Percentiles rank a stretch among this genome's conserved stretches.
Evolutionary conservation across 768 basidiomycete genomes (phyloP).

Genomic region (Dentipellis sp.): DNA sequence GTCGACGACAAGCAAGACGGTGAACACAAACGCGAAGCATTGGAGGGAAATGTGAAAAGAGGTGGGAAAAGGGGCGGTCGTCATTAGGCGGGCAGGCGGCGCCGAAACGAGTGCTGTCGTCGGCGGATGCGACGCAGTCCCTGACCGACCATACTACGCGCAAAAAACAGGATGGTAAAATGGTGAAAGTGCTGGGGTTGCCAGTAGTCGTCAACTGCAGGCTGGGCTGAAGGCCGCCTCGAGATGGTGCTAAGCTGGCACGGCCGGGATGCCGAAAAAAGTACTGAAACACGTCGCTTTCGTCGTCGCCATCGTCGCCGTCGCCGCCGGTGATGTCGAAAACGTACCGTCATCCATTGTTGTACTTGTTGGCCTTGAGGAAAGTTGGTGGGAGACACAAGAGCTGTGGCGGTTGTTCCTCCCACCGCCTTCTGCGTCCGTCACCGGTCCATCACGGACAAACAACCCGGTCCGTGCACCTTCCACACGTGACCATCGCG

Average conservation of each 20-base stretch:
- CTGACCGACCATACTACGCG: neutral
- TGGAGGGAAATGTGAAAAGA: conserved; percentile 8
- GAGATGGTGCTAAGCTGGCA: conserved; percentile 12
- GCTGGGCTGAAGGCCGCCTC: conserved; percentile 4
- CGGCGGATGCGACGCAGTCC: no score
- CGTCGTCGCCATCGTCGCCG: conserved; percentile 27
- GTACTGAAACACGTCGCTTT: conserved; percentile 4
- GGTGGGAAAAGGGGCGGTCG: conserved; percentile 6
- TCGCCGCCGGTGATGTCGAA: conserved; percentile 66
- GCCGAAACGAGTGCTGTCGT: neutral
- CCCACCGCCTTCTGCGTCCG: neutral
- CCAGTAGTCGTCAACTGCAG: conserved; percentile 12
- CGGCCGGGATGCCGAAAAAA: conserved; percentile 13
- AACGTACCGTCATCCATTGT: conserved; percentile 71
- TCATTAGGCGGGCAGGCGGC: neutral
- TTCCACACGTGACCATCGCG: conserved; percentile 8
- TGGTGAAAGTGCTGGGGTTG: conserved; percentile 2
- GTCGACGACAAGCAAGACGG: conserved; percentile 12
- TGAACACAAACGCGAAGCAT: no score
- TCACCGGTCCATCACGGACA: neutral
- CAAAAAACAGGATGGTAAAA: neutral
- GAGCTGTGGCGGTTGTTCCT: neutral
- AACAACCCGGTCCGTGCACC: neutral
- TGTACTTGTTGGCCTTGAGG: conserved; percentile 20
- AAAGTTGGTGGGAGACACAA: neutral